Evolutionary conservation across 2,329 filamentous ascomycete species (phyloP).

Genomic region (Xylaria polymorpha): DNA sequence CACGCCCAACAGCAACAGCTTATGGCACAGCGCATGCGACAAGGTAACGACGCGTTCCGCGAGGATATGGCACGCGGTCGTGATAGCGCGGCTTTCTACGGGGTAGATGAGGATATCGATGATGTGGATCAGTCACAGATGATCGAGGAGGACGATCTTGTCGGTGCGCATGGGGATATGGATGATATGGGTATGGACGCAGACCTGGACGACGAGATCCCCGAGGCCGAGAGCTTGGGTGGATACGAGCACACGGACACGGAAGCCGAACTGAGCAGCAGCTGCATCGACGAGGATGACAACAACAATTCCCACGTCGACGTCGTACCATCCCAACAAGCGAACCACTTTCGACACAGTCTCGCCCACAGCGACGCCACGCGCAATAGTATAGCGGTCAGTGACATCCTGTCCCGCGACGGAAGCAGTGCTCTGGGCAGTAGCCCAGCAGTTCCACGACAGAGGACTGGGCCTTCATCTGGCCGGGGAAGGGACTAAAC

Average conservation of each 20-base stretch:
- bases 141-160: slow-evolving; percentile 72
- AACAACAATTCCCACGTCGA: slow-evolving; percentile 46
- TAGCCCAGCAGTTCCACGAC: slow-evolving; percentile 62
- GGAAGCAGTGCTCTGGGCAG: slow-evolving; percentile 68
- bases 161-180: slow-evolving; percentile 47
- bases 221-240: slow-evolving; percentile 68
- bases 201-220: slow-evolving; percentile 78
- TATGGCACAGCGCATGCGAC: slow-evolving; percentile 63
- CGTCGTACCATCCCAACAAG: slow-evolving; percentile 28
- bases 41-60: slow-evolving; percentile 71
- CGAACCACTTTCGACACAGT: slow-evolving; percentile 51
- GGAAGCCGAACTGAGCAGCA: slow-evolving; percentile 70
- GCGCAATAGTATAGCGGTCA: slow-evolving; percentile 67
- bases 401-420: slow-evolving; percentile 65
- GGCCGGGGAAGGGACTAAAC: slow-evolving; percentile 42
- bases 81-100: slow-evolving; percentile 62
- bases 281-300: slow-evolving; percentile 54
- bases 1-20: slow-evolving; percentile 61
- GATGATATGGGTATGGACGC: slow-evolving; percentile 69
- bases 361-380: slow-evolving; percentile 56
- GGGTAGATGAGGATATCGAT: slow-evolving; percentile 64
- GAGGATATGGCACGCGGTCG: slow-evolving; percentile 66
- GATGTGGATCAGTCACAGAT: slow-evolving; percentile 68
- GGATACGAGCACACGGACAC: slow-evolving; percentile 84
- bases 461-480: slow-evolving; percentile 34